These are phyloP conservation scores for Akanthomyces dipterigenus DNA, from an alignment of 2,329 filamentous ascomycete genomes.

Conservation along the genomic window DNA sequence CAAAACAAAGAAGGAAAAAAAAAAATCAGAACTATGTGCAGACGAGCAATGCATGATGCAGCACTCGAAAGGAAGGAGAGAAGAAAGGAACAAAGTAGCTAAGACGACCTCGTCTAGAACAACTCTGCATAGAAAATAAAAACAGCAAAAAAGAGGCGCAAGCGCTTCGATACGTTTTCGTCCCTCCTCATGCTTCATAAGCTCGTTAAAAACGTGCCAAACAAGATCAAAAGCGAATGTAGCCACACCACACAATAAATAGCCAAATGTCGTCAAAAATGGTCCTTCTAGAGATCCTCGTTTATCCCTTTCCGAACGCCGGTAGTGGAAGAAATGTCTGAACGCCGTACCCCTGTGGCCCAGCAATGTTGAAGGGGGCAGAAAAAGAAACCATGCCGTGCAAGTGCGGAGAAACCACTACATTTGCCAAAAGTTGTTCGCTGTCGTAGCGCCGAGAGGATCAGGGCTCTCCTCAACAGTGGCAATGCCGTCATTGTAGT, in stretches of 20 bases:
- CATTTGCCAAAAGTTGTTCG: conserved; percentile 30
- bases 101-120: conserved; percentile 11
- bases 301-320: conserved; percentile 8
- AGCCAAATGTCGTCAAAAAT: conserved; percentile 5
- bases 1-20: neutral
- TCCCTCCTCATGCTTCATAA: conserved; percentile 6
- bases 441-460: conserved; percentile 23
- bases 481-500: conserved; percentile 33
- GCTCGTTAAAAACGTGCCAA: neutral
- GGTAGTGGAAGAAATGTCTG: neutral
- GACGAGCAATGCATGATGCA: conserved; percentile 10
- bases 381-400: neutral
- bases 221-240: neutral
- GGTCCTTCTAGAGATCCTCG: conserved; percentile 9
- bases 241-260: neutral
- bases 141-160: conserved; percentile 7
- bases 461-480: conserved; percentile 31
- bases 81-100: conserved; percentile 15
- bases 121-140: conserved; percentile 8
- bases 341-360: conserved; percentile 1
- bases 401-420: conserved; percentile 10
- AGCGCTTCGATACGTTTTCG: neutral
- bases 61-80: conserved; percentile 15
- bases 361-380: neutral
- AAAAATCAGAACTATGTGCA: conserved; percentile 10